A percentile compares a stretch with the other conserved stretches of the same genome.
Evolutionary conservation across 352 stramenopile species (phyloP).

Genomic region (Halophytophthora batemanensis): DNA sequence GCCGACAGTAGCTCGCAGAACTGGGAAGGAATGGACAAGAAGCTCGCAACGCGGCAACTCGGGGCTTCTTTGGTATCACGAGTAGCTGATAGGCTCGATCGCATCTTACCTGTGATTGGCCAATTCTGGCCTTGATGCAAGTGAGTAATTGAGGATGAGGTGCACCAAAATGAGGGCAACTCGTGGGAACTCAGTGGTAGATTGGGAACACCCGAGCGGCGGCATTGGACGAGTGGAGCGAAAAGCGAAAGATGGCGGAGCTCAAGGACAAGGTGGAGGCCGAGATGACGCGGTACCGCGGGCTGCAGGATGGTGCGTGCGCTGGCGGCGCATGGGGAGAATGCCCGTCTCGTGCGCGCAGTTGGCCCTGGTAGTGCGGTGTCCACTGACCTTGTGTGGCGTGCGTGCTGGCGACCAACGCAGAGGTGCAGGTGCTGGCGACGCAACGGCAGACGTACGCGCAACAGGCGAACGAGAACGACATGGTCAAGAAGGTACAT

Average conservation of each 20-base stretch:
- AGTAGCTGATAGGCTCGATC: too few relatives aligned
- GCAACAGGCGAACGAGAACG: slow-evolving; percentile 94
- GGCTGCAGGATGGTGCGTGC: slow-evolving; percentile 86
- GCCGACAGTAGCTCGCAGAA: too few relatives aligned
- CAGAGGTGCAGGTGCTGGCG: slow-evolving; percentile 80
- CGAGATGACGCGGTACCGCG: slow-evolving; percentile 89
- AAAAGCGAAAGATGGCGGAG: slow-evolving; percentile 20
- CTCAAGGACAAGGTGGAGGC: slow-evolving; percentile 81
- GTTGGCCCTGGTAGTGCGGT: background rate
- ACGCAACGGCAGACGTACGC: slow-evolving; percentile 89
- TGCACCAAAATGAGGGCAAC: too few relatives aligned
- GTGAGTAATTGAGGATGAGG: too few relatives aligned
- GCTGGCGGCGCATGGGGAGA: background rate
- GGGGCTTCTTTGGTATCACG: too few relatives aligned
- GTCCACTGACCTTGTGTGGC: background rate
- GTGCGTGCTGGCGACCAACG: background rate
- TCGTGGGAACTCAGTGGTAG: too few relatives aligned
- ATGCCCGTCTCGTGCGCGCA: too few relatives aligned
- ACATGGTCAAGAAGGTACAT: slow-evolving; percentile 91
- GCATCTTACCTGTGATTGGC: too few relatives aligned
- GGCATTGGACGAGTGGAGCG: slow-evolving; percentile 7
- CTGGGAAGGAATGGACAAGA: too few relatives aligned
- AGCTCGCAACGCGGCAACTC: too few relatives aligned
- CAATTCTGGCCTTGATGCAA: too few relatives aligned
- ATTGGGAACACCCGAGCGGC: too few relatives aligned